Conservation (phyloP, 305 asterid genomes). For the Rubia tinctorum region DNA sequence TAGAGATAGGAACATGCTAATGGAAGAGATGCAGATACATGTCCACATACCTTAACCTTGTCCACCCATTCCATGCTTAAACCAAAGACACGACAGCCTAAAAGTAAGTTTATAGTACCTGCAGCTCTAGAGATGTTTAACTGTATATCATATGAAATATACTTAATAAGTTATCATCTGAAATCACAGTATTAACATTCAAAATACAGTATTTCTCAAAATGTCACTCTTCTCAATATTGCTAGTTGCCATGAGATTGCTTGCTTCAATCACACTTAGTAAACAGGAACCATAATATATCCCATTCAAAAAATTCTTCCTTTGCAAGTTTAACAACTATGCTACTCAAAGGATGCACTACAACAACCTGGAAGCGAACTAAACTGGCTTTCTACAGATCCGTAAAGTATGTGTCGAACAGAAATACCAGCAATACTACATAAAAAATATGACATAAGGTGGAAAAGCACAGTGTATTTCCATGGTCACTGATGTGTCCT, state of each 20-base stretch:
- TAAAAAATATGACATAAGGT: neutral
- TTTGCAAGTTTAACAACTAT: neutral
- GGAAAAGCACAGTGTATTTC: neutral
- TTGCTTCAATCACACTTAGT: neutral
- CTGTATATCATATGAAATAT: neutral
- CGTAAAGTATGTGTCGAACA: neutral
- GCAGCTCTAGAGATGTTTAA: neutral
- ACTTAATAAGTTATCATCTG: neutral
- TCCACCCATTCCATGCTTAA: conserved; percentile 94
- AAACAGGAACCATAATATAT: neutral
- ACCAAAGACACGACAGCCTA: no score
- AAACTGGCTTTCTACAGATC: neutral
- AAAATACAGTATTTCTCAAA: neutral
- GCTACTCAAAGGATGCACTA: no score
- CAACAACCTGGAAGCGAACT: neutral
- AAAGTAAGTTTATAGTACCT: neutral
- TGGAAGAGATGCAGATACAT: conserved; percentile 5
- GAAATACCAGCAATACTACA: neutral
- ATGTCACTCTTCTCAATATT: no score
- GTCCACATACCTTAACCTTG: conserved; percentile 59
- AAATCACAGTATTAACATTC: neutral
- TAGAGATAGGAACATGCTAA: conserved; percentile 19
- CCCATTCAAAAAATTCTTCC: neutral
- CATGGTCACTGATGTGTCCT: neutral
- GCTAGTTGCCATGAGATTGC: no score